These are phyloP conservation scores for Cymbomonas tetramitiformis DNA, from an alignment of 139 green algal genomes.

Conservation along the genomic window DNA sequence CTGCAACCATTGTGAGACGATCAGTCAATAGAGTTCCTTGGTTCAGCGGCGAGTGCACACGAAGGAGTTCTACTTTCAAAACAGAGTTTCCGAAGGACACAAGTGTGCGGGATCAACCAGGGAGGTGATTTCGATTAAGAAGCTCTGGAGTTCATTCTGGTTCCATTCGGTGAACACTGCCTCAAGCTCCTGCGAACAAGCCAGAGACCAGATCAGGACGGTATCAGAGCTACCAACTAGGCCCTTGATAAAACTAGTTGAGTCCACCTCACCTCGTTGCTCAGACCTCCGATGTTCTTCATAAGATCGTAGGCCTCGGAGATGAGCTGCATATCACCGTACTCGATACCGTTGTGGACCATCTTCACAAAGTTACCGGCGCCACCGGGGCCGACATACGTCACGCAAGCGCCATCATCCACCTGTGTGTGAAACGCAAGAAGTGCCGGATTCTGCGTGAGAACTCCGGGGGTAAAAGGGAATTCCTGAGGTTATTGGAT, in stretches of 20 bases:
- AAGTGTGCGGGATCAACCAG: no score
- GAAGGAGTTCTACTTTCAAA: no score
- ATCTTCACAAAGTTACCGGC: conserved; percentile 98
- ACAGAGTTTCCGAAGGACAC: no score
- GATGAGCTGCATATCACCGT: conserved; percentile 98
- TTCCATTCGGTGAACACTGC: conserved; percentile 85
- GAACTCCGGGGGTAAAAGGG: no score
- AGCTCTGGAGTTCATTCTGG: conserved; percentile 61
- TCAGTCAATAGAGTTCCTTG: no score
- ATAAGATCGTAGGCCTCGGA: conserved; percentile 86
- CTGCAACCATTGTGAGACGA: conserved; percentile 39
- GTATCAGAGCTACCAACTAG: no score
- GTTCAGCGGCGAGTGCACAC: no score
- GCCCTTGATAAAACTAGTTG: no score
- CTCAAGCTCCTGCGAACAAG: conserved; percentile 80
- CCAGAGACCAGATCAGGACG: no score
- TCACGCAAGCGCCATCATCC: conserved; percentile 84
- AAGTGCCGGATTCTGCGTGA: no score
- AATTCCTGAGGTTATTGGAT: no score
- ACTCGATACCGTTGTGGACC: conserved; percentile 99
- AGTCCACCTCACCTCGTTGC: no score
- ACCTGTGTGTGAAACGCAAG: conserved; percentile 93
- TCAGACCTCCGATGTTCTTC: conserved; percentile 77
- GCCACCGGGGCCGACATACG: conserved; percentile 67
- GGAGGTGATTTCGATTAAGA: conserved; percentile 89